Base-by-base conservation (phyloP, 2,329 filamentous ascomycete genomes). In the Talaromyces pinophilus region DNA sequence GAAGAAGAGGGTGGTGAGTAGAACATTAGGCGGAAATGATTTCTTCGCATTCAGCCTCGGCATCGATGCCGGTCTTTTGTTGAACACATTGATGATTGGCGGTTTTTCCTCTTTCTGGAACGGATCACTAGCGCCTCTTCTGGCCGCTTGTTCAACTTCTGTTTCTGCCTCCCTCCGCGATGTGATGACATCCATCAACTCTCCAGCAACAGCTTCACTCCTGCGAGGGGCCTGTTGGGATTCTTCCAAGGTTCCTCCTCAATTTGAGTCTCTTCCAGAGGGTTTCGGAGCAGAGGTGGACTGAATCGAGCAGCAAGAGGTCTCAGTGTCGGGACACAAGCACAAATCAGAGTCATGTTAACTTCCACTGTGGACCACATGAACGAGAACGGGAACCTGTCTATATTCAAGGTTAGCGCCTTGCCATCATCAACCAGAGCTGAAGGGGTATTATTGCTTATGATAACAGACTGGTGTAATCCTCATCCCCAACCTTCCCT, bases 301-400 rank as follows among this genome's bases (percentile, higher is more conserved):
- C 13, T 65, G 5, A 64, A 28, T 30, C 54, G 40, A 61, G 55
- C 33, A 10, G 46, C 35, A 22, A 61, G 63, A 35, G 63, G 55
- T n/a, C 40, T 65, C 10, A 61, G 17, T 33, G 15, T 61, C 19
- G 55, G 63, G 3, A 61, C 19, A 54, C 55, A 65, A 33, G 63
- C 63, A 1, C 63, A 65, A 22, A 54, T 42, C 3, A 65, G 19
- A 11, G 63, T 65, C 46, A 52, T 52, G 22, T 65, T 61, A 6
- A 65, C 63, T 52, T 61, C 63, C 10, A 65, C 8, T 38, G 48
- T 35, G 46, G 55, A 60, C 44, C 19, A 55, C 55, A 61, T 65
- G 46, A 54, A 22, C 2, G 63, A 35, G 13, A 48, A 59, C n/a
- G 54, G 10, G 10, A 57, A 28, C 28, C 44, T 59, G 19, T 25